phyloP scores from a whole-genome alignment of 495 filamentous ascomycete species.

The Melanomma pulvis-pyrius region DNA sequence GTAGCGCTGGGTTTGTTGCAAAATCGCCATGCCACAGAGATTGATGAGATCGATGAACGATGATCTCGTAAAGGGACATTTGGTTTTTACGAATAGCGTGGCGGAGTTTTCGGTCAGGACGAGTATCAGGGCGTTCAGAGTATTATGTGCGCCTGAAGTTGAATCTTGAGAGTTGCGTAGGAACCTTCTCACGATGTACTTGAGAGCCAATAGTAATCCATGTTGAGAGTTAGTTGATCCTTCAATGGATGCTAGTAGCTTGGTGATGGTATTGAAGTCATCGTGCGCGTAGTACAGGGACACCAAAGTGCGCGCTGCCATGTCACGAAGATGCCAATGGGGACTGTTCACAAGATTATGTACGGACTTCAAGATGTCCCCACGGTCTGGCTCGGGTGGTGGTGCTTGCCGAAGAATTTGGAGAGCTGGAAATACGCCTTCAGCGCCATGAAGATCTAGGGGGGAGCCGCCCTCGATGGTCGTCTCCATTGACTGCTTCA shows the following conservation, averaged over 20 bases:
- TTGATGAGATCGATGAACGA: conserved; percentile 31
- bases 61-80: conserved; percentile 33
- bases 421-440: conserved; percentile 84
- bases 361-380: conserved; percentile 54
- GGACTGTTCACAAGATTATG: conserved; percentile 65
- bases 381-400: conserved; percentile 52
- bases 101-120: not conserved
- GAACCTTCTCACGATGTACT: conserved; percentile 48
- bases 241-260: not conserved
- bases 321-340: conserved; percentile 88
- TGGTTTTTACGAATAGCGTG: not conserved
- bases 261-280: conserved; percentile 7
- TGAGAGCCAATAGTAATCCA: conserved; percentile 57
- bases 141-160: not conserved
- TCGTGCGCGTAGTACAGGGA: conserved; percentile 41
- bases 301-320: conserved; percentile 75
- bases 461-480: not conserved
- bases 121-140: not conserved
- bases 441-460: conserved; percentile 44
- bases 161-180: not conserved
- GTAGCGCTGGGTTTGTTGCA: not conserved
- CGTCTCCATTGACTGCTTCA: not conserved
- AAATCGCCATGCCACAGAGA: conserved; percentile 10
- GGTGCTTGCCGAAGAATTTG: conserved; percentile 74
- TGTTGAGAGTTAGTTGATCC: conserved; percentile 66